These are phyloP conservation scores for Streptanthus diversifolius DNA, from an alignment of 345 rosid species.

Conservation along the genomic window DNA sequence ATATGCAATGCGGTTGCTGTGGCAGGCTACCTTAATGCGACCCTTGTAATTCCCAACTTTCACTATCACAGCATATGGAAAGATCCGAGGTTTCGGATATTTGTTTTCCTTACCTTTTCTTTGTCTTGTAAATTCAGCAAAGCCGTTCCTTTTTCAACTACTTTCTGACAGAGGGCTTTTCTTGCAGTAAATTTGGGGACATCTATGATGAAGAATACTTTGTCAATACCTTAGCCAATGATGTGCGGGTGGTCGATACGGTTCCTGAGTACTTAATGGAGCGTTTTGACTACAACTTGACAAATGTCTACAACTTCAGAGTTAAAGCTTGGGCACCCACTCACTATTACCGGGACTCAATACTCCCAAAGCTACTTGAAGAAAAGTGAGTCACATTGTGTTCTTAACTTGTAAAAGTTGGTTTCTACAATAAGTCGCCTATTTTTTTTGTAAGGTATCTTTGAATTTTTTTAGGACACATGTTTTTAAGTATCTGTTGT, in stretches of 20 bases:
- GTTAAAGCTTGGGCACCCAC: constrained; percentile 95
- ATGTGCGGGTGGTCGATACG: constrained; percentile 67
- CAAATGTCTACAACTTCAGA: constrained; percentile 88
- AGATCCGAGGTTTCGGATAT: constrained; percentile 71
- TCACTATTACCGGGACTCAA: constrained; percentile 68
- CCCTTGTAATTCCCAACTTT: constrained; percentile 87
- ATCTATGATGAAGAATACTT: constrained; percentile 89
- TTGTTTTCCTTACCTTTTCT: not conserved
- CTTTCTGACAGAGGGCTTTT: constrained; percentile 18
- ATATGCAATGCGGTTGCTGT: constrained; percentile 99
- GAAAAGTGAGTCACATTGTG: constrained; percentile 65
- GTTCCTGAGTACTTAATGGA: constrained; percentile 93
- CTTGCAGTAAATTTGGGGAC: constrained; percentile 69
- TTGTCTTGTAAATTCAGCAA: not conserved
- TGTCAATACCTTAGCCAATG: constrained; percentile 57
- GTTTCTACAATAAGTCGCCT: not conserved
- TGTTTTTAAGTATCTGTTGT: not conserved
- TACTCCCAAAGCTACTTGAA: constrained; percentile 85
- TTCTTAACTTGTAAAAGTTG: not conserved
- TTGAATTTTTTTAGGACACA: not conserved
- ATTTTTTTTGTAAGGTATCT: not conserved
- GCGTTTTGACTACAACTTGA: constrained; percentile 83
- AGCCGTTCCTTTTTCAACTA: not conserved
- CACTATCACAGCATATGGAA: constrained; percentile 96
- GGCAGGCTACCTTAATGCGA: constrained; percentile 97